Percentiles rank a stretch among this genome's conserved stretches.
phyloP scores from a whole-genome alignment of 768 basidiomycete genomes.

The Cytidiella melzeri region DNA sequence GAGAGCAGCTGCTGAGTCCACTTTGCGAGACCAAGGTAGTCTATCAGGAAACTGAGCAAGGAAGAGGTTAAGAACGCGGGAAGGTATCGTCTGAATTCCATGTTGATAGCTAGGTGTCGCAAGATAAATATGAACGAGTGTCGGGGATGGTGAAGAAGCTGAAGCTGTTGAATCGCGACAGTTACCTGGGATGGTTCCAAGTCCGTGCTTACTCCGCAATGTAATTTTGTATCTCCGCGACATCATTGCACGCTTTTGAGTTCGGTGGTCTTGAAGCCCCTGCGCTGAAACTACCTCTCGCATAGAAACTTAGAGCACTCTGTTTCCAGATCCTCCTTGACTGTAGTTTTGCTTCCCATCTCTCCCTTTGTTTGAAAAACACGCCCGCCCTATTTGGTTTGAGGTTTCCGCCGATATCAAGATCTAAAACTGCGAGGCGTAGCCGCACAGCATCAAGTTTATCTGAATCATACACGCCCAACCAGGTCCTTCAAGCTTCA shows the following conservation, averaged over 20 bases:
- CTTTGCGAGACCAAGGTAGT: background rate
- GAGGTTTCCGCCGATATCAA: background rate
- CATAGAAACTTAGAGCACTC: too few relatives aligned
- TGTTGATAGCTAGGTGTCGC: background rate
- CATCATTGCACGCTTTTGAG: too few relatives aligned
- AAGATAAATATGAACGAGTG: background rate
- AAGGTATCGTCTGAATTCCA: background rate
- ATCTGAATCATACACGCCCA: background rate
- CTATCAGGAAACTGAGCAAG: background rate
- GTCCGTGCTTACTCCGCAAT: background rate
- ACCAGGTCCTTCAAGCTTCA: background rate
- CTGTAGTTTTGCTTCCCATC: too few relatives aligned
- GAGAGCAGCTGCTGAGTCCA: background rate
- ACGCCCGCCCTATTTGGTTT: too few relatives aligned
- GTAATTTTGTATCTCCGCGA: background rate
- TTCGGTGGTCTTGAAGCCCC: too few relatives aligned
- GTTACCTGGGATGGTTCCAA: background rate
- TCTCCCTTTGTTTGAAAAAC: too few relatives aligned
- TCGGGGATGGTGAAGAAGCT: background rate
- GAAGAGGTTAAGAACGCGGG: background rate
- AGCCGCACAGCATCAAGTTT: background rate
- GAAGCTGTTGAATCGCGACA: too few relatives aligned
- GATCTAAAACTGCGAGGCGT: background rate
- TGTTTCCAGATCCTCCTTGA: too few relatives aligned
- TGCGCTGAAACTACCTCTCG: too few relatives aligned